phyloP scores from a whole-genome alignment of 768 basidiomycete genomes.

The Amanita rubescens region DNA sequence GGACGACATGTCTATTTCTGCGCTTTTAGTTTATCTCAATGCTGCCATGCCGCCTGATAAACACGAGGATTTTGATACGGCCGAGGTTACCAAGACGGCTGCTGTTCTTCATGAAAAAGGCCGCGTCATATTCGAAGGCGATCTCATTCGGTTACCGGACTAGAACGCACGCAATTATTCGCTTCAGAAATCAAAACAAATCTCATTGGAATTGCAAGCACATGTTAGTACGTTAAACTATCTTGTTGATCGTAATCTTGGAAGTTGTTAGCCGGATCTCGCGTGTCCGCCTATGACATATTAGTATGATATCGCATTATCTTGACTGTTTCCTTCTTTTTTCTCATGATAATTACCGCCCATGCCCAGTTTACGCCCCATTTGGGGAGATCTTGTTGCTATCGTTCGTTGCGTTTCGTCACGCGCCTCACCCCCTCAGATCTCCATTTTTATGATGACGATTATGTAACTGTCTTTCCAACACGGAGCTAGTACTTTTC shows the following conservation, averaged over 20 bases:
- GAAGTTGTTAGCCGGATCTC: too few species aligned
- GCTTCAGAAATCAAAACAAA: too few species aligned
- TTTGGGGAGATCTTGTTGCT: neutral
- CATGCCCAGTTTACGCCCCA: neutral
- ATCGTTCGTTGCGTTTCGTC: neutral
- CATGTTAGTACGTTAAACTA: neutral
- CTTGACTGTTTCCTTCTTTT: neutral
- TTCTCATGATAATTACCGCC: conserved; percentile 5
- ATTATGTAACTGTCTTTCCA: neutral
- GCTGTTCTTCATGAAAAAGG: conserved; percentile 40
- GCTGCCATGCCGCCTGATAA: conserved; percentile 72
- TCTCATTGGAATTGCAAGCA: too few species aligned
- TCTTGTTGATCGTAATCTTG: conserved; percentile 2
- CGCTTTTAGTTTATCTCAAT: conserved; percentile 65
- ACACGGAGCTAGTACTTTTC: conserved; percentile 1
- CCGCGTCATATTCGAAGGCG: conserved; percentile 44
- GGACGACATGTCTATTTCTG: conserved; percentile 65
- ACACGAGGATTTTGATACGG: conserved; percentile 76
- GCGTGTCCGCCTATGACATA: too few species aligned
- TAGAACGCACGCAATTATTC: conserved; percentile 2
- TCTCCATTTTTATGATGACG: neutral
- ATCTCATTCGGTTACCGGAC: conserved; percentile 29
- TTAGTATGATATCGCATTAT: too few species aligned
- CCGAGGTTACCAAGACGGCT: conserved; percentile 53
- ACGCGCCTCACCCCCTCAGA: neutral